Evolutionary conservation across 306 rosid species (phyloP).

Genomic region (Castanopsis chinensis): DNA sequence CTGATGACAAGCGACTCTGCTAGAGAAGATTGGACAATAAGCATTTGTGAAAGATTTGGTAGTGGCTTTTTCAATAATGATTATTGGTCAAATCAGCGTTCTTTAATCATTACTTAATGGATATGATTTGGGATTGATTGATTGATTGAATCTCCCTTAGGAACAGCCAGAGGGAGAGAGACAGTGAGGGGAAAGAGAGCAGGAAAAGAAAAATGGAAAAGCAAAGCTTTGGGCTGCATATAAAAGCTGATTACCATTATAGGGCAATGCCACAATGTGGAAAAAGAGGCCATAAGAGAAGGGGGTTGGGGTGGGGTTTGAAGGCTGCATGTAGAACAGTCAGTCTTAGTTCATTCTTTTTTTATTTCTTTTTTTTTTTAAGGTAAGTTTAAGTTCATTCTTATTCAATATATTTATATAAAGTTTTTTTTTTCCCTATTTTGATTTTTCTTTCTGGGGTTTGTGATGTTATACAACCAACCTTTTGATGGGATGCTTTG

Average conservation of each 20-base stretch:
- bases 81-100: constrained; percentile 21
- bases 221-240: constrained; percentile 28
- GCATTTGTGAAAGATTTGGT: constrained; percentile 8
- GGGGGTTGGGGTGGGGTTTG: constrained; percentile 10
- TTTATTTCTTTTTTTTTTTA: neutral
- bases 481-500: constrained; percentile 49
- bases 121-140: constrained; percentile 33
- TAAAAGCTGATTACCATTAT: constrained; percentile 29
- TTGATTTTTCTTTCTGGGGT: constrained; percentile 21
- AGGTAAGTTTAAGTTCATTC: constrained; percentile 20
- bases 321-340: constrained; percentile 37
- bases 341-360: constrained; percentile 21
- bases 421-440: neutral
- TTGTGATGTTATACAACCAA: constrained; percentile 36
- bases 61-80: constrained; percentile 24
- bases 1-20: constrained; percentile 40
- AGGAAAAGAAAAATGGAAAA: constrained; percentile 22
- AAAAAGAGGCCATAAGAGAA: constrained; percentile 22
- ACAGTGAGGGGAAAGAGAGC: neutral
- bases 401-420: neutral
- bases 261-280: constrained; percentile 25
- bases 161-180: constrained; percentile 17
- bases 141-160: constrained; percentile 26
- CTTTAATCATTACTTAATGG: constrained; percentile 23
- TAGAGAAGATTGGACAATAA: constrained; percentile 21